Evolutionary conservation across 768 basidiomycete genomes (phyloP).

Genomic region (Myochromella boudieri): DNA sequence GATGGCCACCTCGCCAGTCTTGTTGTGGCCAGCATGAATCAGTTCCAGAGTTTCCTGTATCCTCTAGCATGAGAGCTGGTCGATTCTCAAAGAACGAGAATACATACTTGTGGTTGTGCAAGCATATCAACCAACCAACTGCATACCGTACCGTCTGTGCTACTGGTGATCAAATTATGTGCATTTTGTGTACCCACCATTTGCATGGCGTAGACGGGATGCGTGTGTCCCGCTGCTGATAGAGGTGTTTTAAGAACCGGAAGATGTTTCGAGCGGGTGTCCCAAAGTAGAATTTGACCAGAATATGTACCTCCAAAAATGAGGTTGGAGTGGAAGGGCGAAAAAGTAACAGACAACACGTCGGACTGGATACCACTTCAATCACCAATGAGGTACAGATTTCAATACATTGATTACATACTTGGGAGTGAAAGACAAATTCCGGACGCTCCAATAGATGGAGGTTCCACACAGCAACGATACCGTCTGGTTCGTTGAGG

Average conservation of each 20-base stretch:
- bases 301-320: conserved; percentile 99
- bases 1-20: conserved; percentile 95
- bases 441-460: conserved; percentile 95
- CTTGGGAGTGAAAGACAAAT: conserved; percentile 98
- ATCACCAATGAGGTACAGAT: conserved; percentile 11
- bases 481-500: conserved; percentile 93
- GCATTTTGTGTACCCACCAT: conserved; percentile 99
- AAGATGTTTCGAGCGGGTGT: conserved; percentile 93
- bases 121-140: conserved; percentile 99
- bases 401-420: conserved; percentile 34
- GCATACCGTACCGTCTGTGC: conserved; percentile 96
- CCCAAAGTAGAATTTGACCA: conserved; percentile 97
- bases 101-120: conserved; percentile 86
- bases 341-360: conserved; percentile 94
- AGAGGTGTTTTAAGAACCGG: conserved; percentile 96
- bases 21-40: conserved; percentile 86
- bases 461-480: conserved; percentile 97
- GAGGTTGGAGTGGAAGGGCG: conserved; percentile 96
- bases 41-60: conserved; percentile 90
- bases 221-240: conserved; percentile 95
- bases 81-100: not conserved
- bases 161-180: conserved; percentile 94
- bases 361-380: conserved; percentile 68
- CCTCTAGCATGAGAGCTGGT: not conserved
- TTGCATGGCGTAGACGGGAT: conserved; percentile 97